phyloP scores from a whole-genome alignment of 2,329 filamentous ascomycete species.

The Cercospora nicotianae region DNA sequence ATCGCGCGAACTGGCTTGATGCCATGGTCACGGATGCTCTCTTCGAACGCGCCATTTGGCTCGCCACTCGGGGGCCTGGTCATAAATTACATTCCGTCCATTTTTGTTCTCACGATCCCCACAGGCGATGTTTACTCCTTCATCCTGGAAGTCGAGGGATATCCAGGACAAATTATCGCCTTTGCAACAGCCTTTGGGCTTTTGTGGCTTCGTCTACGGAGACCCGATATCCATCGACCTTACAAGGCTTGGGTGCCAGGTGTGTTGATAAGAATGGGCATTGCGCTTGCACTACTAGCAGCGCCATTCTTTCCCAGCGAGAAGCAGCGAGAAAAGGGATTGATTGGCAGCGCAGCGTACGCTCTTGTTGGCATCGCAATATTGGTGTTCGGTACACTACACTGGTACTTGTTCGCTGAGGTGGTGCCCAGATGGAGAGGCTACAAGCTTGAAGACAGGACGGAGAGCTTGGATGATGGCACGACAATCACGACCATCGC shows the following conservation, averaged over 20 bases:
- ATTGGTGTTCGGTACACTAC: constrained; percentile 59
- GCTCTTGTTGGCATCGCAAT: constrained; percentile 54
- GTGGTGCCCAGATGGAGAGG: constrained; percentile 59
- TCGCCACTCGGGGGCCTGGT: constrained; percentile 68
- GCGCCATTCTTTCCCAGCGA: constrained; percentile 62
- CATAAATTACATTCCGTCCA: constrained; percentile 67
- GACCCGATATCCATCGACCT: constrained; percentile 61
- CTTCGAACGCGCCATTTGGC: constrained; percentile 66
- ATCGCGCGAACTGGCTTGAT: constrained; percentile 71
- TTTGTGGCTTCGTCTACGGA: constrained; percentile 59
- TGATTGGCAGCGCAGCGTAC: constrained; percentile 56
- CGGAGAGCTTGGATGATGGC: constrained; percentile 62
- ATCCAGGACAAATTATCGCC: constrained; percentile 62
- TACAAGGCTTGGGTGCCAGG: constrained; percentile 66
- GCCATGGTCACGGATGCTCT: constrained; percentile 60
- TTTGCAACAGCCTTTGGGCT: constrained; percentile 60
- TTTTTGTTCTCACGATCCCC: constrained; percentile 65
- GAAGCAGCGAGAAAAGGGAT: constrained; percentile 47
- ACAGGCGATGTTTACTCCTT: constrained; percentile 69
- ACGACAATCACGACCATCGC: constrained; percentile 60
- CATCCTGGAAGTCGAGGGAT: constrained; percentile 70
- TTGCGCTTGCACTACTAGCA: constrained; percentile 58
- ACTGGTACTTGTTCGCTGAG: constrained; percentile 69
- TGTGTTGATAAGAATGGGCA: constrained; percentile 55
- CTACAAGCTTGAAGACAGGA: constrained; percentile 64